Percentiles rank a stretch among this genome's conserved stretches.
phyloP scores from a whole-genome alignment of 805 yeast genomes.

The Kazachstania taianensis region DNA sequence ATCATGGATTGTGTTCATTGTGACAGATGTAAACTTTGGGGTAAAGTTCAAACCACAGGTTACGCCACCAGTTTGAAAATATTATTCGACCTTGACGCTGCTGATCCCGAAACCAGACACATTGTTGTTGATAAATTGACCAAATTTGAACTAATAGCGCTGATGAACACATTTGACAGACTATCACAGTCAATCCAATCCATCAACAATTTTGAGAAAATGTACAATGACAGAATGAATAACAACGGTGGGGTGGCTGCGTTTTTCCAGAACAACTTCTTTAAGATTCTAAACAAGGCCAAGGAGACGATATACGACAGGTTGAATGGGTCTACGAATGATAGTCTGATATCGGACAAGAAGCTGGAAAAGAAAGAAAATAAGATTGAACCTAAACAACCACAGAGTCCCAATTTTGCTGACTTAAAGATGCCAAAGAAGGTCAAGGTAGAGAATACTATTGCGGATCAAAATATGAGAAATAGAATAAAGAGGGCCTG shows the following conservation, averaged over 20 bases:
- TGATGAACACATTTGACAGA: constrained; percentile 87
- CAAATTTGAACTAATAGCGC: constrained; percentile 78
- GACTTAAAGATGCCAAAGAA: constrained; percentile 23
- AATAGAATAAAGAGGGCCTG: constrained; percentile 35
- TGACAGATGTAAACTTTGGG: constrained; percentile 97
- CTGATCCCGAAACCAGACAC: constrained; percentile 33
- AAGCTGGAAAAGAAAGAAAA: not conserved
- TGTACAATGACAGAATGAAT: constrained; percentile 34
- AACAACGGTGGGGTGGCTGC: constrained; percentile 13
- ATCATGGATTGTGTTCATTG: constrained; percentile 99
- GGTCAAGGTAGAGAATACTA: constrained; percentile 1
- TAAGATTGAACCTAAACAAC: not conserved
- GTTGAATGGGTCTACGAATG: constrained; percentile 7
- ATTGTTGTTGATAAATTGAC: constrained; percentile 50
- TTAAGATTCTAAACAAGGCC: constrained; percentile 24
- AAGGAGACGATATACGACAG: constrained; percentile 13
- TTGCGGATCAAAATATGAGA: constrained; percentile 1
- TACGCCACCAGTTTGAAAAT: constrained; percentile 94
- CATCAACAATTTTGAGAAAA: constrained; percentile 55
- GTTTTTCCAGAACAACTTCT: constrained; percentile 27
- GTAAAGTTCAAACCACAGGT: constrained; percentile 93
- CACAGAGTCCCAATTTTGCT: constrained; percentile 10
- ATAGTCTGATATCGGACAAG: not conserved
- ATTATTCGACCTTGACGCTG: constrained; percentile 60
- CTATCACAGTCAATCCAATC: constrained; percentile 75